Percentiles rank a stretch among this genome's conserved stretches.
Conservation (phyloP, 1,139 yeast species). For the Suhomyces ambrosiae region DNA sequence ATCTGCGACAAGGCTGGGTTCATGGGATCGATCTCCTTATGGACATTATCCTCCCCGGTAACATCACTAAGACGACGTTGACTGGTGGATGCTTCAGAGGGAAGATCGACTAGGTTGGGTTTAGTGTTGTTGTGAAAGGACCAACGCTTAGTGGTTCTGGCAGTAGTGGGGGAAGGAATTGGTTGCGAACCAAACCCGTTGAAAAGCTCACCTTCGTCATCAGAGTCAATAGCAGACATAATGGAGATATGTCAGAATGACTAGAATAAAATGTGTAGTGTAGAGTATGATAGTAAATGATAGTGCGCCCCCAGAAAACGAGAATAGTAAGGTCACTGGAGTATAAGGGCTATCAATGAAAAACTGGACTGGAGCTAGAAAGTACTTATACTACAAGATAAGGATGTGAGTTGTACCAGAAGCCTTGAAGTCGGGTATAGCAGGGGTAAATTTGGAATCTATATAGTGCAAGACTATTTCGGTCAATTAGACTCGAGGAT, state of each 20-base stretch:
- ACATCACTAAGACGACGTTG: conserved; percentile 45
- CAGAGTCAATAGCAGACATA: conserved; percentile 27
- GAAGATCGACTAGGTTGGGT: conserved; percentile 41
- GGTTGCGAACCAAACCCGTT: conserved; percentile 47
- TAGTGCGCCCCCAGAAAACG: neutral
- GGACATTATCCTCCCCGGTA: conserved; percentile 55
- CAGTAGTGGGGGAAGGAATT: conserved; percentile 25
- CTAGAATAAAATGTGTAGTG: no score
- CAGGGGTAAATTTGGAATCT: no score
- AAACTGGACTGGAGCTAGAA: no score
- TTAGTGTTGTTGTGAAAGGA: conserved; percentile 42
- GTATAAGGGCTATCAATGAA: neutral
- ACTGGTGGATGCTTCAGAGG: conserved; percentile 27
- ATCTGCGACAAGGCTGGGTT: conserved; percentile 46
- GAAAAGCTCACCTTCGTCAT: conserved; percentile 38
- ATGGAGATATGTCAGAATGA: neutral
- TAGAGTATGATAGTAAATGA: neutral
- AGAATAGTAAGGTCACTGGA: neutral
- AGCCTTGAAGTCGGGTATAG: no score
- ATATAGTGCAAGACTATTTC: no score
- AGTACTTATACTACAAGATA: no score
- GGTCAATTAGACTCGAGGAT: no score
- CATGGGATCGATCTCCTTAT: conserved; percentile 53
- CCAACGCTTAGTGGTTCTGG: conserved; percentile 47
- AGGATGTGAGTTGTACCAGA: no score